Conservation (phyloP, 2,329 filamentous ascomycete genomes). For the Colletotrichum shisoi region DNA sequence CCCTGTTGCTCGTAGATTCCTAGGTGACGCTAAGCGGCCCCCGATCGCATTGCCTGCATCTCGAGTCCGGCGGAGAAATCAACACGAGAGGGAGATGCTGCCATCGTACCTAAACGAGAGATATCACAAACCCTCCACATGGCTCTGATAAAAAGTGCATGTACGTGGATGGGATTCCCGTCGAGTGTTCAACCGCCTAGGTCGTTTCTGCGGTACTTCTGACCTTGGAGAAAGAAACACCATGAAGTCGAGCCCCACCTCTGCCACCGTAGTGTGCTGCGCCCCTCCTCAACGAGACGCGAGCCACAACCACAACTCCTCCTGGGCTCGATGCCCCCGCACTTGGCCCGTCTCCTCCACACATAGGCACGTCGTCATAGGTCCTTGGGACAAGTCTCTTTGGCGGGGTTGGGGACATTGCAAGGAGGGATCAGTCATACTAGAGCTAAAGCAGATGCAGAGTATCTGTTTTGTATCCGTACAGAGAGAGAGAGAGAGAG, state of each 20-base stretch:
- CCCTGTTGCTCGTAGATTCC: constrained; percentile 1
- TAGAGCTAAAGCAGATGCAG: constrained; percentile 3
- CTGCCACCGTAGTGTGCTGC: constrained; percentile 4
- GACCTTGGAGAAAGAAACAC: constrained; percentile 33
- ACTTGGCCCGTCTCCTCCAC: constrained; percentile 36
- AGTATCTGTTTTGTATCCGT: neutral
- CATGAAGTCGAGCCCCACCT: constrained; percentile 27
- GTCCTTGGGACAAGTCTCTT: constrained; percentile 32
- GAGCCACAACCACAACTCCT: constrained; percentile 19
- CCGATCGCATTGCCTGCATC: constrained; percentile 2
- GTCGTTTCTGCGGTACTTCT: constrained; percentile 24
- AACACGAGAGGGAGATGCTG: constrained; percentile 3
- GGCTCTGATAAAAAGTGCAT: neutral
- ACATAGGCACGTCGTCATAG: constrained; percentile 38
- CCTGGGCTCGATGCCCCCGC: constrained; percentile 28
- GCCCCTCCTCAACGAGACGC: constrained; percentile 29
- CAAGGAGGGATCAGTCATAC: constrained; percentile 10
- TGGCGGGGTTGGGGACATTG: constrained; percentile 35
- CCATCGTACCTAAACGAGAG: neutral
- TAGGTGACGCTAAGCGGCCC: neutral
- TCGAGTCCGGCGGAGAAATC: neutral
- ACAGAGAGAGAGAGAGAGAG: too few species aligned
- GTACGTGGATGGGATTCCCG: neutral
- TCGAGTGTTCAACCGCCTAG: constrained; percentile 1
- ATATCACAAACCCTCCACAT: constrained; percentile 14